Base-by-base conservation (phyloP, 805 yeast species). In the Saccharomycopsis malanga region DNA sequence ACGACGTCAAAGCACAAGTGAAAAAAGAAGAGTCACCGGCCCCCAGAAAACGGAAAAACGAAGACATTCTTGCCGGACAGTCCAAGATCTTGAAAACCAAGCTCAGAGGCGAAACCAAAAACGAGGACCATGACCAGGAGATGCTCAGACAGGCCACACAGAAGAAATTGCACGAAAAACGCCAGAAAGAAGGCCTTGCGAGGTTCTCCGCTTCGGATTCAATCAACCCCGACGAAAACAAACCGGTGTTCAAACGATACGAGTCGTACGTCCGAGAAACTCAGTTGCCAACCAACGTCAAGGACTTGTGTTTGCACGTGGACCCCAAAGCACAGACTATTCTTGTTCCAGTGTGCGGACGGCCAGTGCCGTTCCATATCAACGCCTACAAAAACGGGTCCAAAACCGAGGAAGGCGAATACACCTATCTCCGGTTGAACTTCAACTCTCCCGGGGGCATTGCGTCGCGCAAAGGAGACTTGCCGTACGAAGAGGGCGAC, bases 291-390 rank as follows among this genome's bases (percentile, higher is more conserved):
- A 66, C 71, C 32, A 76, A 76, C 57, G 94, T 88, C 17, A 78
- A 81, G 58, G 96, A 89, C 61, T 71, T 93, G 62, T 81, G 81
- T 60, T 79, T 91, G 51, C 89, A 83, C 61, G 88, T 93, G 49
- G 98, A 91, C 62, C 73, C 78, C 62, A 87, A 85, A 59, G 76
- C 84, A 49, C 96, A 89, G 66, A 85, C 97, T 1, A 83, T 91
- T 47, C 77, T 91, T 52, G 69, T 91, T 50, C 98, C 98, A 44
- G 83, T 91, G 49, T 77, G 83, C 58, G 98, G 98, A 53, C 76
- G 98, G 59, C 97, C 98, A 1, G 98, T 93, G 44, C 98, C 98
- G 21, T 91, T 93, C 72, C 98, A 91, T 63, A 88, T 91, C 60
- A 87, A 87, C 63, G 73, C 97, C 3, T 89, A 85, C 68, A 91